phyloP scores from a whole-genome alignment of 2,329 filamentous ascomycete genomes.

The Exophiala calicioides region DNA sequence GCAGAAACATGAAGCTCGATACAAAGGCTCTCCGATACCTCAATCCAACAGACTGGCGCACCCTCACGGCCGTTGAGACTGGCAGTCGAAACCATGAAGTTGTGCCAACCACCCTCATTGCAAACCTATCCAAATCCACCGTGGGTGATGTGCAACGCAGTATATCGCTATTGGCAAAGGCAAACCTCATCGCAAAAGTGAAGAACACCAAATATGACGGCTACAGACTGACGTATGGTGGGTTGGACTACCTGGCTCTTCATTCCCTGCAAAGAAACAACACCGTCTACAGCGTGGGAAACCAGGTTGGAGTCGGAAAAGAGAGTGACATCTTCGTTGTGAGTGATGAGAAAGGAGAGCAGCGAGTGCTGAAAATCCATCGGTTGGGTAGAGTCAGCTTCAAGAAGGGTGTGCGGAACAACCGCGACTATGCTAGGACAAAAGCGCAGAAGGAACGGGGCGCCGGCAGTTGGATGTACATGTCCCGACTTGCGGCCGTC shows the following conservation, averaged over 20 bases:
- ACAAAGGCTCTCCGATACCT: conserved; percentile 92
- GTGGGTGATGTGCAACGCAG: conserved; percentile 74
- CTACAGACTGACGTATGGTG: conserved; percentile 94
- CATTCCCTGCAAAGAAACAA: conserved; percentile 81
- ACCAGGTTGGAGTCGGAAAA: conserved; percentile 93
- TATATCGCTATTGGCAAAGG: conserved; percentile 90
- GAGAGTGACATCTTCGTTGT: conserved; percentile 97
- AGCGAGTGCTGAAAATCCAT: conserved; percentile 92
- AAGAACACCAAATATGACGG: conserved; percentile 98
- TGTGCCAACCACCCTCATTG: conserved; percentile 86
- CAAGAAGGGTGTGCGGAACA: conserved; percentile 83
- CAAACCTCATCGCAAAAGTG: conserved; percentile 83
- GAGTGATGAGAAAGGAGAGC: conserved; percentile 72
- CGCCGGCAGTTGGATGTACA: conserved; percentile 95
- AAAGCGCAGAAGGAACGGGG: conserved; percentile 38
- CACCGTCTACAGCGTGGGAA: conserved; percentile 86
- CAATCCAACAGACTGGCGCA: conserved; percentile 88
- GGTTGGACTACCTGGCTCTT: conserved; percentile 94
- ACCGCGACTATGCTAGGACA: conserved; percentile 91
- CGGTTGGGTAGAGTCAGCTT: conserved; percentile 94
- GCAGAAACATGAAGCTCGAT: conserved; percentile 79
- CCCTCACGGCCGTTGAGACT: conserved; percentile 87
- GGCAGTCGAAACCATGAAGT: conserved; percentile 97
- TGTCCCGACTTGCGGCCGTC: conserved; percentile 86
- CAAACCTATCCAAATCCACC: conserved; percentile 74